phyloP scores from a whole-genome alignment of 1,284 basidiomycete genomes.

The Sporisorium reilianum region DNA sequence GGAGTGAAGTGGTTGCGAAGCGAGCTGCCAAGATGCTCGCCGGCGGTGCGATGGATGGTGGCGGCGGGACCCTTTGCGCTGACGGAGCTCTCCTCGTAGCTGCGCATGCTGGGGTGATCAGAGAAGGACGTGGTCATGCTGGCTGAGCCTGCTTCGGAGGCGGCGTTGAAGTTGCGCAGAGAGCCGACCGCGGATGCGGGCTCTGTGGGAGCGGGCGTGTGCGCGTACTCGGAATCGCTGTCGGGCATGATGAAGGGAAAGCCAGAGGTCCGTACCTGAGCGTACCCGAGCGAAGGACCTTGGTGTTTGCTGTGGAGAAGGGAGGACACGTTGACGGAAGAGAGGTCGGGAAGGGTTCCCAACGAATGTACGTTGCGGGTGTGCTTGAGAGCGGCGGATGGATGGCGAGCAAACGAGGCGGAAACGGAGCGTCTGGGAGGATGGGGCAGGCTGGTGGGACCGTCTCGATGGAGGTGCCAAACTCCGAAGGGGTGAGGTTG shows the following conservation, averaged over 20 bases:
- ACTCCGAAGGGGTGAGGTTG: constrained; percentile 43
- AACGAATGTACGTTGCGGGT: constrained; percentile 41
- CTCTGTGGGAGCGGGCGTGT: constrained; percentile 31
- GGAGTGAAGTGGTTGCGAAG: constrained; percentile 34
- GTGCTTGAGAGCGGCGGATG: constrained; percentile 7
- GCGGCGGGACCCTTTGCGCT: constrained; percentile 39
- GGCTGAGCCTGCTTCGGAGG: constrained; percentile 26
- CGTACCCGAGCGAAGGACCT: constrained; percentile 40
- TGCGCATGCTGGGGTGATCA: constrained; percentile 36
- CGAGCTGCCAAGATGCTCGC: constrained; percentile 30
- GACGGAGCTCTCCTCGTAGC: constrained; percentile 42
- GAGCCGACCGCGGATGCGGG: constrained; percentile 31
- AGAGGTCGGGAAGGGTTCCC: constrained; percentile 37
- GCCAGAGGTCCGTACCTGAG: constrained; percentile 41
- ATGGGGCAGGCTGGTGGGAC: constrained; percentile 36
- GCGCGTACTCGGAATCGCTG: constrained; percentile 34
- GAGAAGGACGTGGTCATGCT: constrained; percentile 28
- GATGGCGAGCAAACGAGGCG: constrained; percentile 21
- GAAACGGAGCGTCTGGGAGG: constrained; percentile 36
- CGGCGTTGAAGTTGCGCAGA: constrained; percentile 23
- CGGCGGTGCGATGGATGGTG: constrained; percentile 27
- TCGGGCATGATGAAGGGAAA: constrained; percentile 53
- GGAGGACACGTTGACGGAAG: constrained; percentile 34
- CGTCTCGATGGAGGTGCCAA: constrained; percentile 33
- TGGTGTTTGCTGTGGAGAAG: constrained; percentile 7